Base-by-base conservation (phyloP, 768 basidiomycete species). In the Termitomyces sp. region DNA sequence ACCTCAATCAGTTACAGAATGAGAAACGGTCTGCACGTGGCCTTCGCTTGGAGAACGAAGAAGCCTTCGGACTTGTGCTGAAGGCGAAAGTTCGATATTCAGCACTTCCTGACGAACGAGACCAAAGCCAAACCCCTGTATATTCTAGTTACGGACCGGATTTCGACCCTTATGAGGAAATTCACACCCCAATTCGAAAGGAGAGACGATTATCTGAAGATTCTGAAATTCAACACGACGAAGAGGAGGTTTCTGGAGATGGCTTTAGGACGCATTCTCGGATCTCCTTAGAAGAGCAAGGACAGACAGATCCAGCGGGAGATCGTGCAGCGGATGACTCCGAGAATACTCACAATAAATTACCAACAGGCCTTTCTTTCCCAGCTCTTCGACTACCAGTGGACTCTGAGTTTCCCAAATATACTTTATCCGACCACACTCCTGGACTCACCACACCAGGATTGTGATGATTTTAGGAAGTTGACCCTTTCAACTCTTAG, bases 1-100 rank as follows among this genome's bases (percentile, higher is more conserved):
- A 86, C 66, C 70, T 83, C 42, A 80, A 82, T 63, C 80, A 79
- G 64, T 69, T 87, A 15, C 76, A 79, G 57, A 71, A 66, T n/a
- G 79, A 85, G 66, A 86, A 86, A 70, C 72, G 77, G 20, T 74
- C 68, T 45, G 70, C 72, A 31, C 77, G 79, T 25, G 72, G 72
- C 12, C 72, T 74, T 20, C 74, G 77, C 34, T 61, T 71, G 57
- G 71, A 72, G 31, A 74, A 72, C 34, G 73, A 76, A 62, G 70
- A 71, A 52, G 76, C 74, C 15, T 78, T 75, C 65, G 68, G 71
- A 59, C 74, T 77, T 49, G 70, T 73, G 36, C 60, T 66, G 3
- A 72, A 66, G 46, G 66, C 66, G 4, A 56, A 66, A 38, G 63
- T 65, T 48, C 69, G 68, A 29, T 76, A 76, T 54, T 68, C 73